Percentiles rank a stretch among this genome's conserved stretches.
phyloP scores from a whole-genome alignment of 768 basidiomycete species.

The Lactifluus subvellereus region DNA sequence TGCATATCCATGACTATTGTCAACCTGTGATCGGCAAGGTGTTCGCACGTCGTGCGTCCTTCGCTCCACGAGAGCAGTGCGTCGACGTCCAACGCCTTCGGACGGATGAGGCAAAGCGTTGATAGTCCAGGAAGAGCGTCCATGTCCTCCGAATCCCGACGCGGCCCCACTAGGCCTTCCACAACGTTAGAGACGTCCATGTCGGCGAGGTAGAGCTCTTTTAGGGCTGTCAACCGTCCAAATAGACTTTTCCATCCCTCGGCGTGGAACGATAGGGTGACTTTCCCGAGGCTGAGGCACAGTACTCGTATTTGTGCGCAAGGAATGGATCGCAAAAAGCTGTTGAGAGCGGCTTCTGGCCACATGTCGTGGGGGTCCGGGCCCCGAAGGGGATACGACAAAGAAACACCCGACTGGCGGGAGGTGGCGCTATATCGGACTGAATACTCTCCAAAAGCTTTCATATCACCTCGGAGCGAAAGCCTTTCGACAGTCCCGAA shows the following conservation, averaged over 20 bases:
- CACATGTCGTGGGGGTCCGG: conserved; percentile 7
- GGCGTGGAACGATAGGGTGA: conserved; percentile 7
- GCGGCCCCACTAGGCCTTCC: not conserved
- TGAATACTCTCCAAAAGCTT: conserved; percentile 15
- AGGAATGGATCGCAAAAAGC: conserved; percentile 17
- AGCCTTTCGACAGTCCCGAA: conserved; percentile 17
- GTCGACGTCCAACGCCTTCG: conserved; percentile 16
- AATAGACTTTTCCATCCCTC: conserved; percentile 20
- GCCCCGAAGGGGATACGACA: conserved; percentile 19
- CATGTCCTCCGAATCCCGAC: not conserved
- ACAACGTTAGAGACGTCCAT: conserved; percentile 17
- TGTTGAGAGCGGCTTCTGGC: conserved; percentile 20
- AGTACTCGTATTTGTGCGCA: conserved; percentile 17
- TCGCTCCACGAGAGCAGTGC: conserved; percentile 9
- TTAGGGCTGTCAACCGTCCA: conserved; percentile 8
- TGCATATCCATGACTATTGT: conserved; percentile 9
- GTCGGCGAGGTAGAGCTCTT: conserved; percentile 15
- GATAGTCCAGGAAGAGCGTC: conserved; percentile 1
- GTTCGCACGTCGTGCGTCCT: not conserved
- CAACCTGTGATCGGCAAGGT: conserved; percentile 3
- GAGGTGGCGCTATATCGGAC: conserved; percentile 22
- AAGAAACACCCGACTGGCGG: conserved; percentile 20
- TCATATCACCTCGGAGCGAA: conserved; percentile 18
- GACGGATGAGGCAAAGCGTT: conserved; percentile 12
- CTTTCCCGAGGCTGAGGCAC: conserved; percentile 13